These are phyloP conservation scores for Lentinula boryana DNA, from an alignment of 768 basidiomycete species.

Conservation along the genomic window DNA sequence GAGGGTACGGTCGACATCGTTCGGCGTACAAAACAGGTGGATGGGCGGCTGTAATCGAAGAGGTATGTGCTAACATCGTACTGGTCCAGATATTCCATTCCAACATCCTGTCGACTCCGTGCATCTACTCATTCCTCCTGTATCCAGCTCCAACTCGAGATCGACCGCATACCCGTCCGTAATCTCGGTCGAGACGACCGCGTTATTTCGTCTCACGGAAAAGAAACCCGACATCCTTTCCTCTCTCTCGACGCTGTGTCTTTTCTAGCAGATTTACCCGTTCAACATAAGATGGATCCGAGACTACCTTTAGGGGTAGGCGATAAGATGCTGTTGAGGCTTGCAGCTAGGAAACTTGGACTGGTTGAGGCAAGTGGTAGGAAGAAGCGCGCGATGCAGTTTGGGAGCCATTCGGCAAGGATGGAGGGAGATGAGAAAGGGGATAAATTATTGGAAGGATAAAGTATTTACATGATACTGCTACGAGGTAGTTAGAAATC, in stretches of 20 bases:
- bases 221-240: slow-evolving; percentile 90
- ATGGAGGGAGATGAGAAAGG: slow-evolving; percentile 70
- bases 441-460: slow-evolving; percentile 30
- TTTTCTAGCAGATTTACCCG: slow-evolving; percentile 73
- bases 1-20: slow-evolving; percentile 89
- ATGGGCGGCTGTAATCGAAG: slow-evolving; percentile 75
- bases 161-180: slow-evolving; percentile 79
- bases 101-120: not conserved
- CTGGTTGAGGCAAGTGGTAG: slow-evolving; percentile 65
- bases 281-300: slow-evolving; percentile 79
- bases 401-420: slow-evolving; percentile 82
- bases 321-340: slow-evolving; percentile 81
- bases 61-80: slow-evolving; percentile 40
- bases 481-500: not conserved
- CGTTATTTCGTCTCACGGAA: slow-evolving; percentile 84
- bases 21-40: slow-evolving; percentile 60
- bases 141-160: slow-evolving; percentile 78
- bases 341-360: slow-evolving; percentile 69
- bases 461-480: not conserved
- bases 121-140: too few relatives aligned
- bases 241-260: slow-evolving; percentile 74
- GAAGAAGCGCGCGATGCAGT: slow-evolving; percentile 96
- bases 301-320: slow-evolving; percentile 70
- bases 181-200: slow-evolving; percentile 96
- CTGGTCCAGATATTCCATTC: not conserved